Percentiles rank a stretch among this genome's conserved stretches.
These are phyloP conservation scores for Fusarium euwallaceae DNA, from an alignment of 2,329 filamentous ascomycete genomes.

Conservation along the genomic window DNA sequence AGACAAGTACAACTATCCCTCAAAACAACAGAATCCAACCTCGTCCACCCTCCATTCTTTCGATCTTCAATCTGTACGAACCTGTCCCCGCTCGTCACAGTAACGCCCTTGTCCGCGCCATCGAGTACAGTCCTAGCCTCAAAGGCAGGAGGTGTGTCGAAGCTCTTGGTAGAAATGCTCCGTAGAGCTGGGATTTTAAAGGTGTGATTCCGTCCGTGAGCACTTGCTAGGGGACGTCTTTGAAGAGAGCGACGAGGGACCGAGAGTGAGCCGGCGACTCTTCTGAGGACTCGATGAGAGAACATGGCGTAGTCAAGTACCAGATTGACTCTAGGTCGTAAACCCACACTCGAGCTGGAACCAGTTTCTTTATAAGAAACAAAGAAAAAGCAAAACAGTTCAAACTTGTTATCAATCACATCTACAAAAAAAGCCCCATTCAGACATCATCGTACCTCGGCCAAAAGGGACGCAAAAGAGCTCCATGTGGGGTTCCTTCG, in stretches of 20 bases:
- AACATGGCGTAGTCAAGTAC: conserved; percentile 26
- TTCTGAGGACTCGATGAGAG: conserved; percentile 20
- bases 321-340: not conserved
- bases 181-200: not conserved
- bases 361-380: not conserved
- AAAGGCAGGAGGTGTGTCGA: conserved; percentile 25
- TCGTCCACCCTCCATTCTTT: conserved; percentile 37
- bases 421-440: not conserved
- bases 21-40: conserved; percentile 51
- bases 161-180: conserved; percentile 23
- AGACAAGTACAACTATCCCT: conserved; percentile 69
- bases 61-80: conserved; percentile 46
- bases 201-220: conserved; percentile 7
- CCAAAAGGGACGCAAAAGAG: conserved; percentile 38
- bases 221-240: conserved; percentile 35
- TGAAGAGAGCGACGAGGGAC: not conserved
- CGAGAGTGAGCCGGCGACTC: conserved; percentile 6
- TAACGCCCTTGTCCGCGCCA: conserved; percentile 23
- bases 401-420: conserved; percentile 7
- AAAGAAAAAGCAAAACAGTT: not conserved
- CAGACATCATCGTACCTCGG: conserved; percentile 40
- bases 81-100: conserved; percentile 44
- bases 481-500: conserved; percentile 42
- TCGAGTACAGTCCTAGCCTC: conserved; percentile 19
- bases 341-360: not conserved